Base-by-base conservation (phyloP, 257 asterid species). In the Solanum corneliomulleri region DNA sequence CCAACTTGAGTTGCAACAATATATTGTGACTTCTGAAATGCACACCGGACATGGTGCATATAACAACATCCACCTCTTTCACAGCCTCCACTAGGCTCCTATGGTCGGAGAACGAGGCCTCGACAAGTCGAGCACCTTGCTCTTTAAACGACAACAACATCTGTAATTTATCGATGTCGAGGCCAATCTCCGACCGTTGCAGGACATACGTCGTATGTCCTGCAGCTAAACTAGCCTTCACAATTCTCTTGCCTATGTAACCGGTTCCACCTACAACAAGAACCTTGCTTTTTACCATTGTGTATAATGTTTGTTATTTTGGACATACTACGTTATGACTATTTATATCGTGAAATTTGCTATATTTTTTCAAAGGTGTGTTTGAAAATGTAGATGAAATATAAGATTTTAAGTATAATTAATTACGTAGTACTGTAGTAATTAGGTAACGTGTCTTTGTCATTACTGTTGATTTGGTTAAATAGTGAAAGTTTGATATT, bases 181-280 rank as follows among this genome's bases (percentile, higher is more conserved):
- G 90, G 25, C 98, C 97, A 5, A 92, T 95, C 85, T 96, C 97
- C 87, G 86, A 86, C 8, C 99, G 89, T 83, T 89, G 93, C 45
- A 96, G 96, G 74, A 96, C 66, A 91, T 90, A 93, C 7, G 99
- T 96, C 0, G 83, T 90, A 90, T 96, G 98, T 71, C 98, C 98
- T 87, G 88, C 92, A 41, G 93, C 96, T 88, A 96, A 89, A 74
- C 99, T 92, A 5, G 98, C 98, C 91, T 82, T 91, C 25, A 96
- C 98, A 2, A 93, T 91, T 85, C 94, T 92, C 90, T 86, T 94
- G 1, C 99, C 99, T 4, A 94, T 72, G 89, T 93, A 96, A 2
- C 99, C 98, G 0, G 98, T 96, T 25, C 97, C 98, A 37, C 99
- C 99, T 4, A 96, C 98, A 4, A 96, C 91, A 23, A 96, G 97